Base-by-base conservation (phyloP, 2,329 filamentous ascomycete genomes). In the Penicillium thymicola region DNA sequence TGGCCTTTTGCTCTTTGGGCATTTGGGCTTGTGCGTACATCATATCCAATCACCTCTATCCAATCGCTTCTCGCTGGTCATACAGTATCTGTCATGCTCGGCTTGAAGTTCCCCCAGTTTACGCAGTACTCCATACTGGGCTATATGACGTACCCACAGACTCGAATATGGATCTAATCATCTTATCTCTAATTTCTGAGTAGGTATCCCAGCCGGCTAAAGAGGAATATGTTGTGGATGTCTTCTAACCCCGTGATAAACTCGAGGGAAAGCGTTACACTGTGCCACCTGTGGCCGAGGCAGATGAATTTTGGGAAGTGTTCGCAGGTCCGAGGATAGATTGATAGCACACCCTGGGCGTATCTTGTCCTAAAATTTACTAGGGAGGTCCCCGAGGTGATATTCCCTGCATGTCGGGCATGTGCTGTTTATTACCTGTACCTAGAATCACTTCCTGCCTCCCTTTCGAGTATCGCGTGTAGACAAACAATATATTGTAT, bases 391-490 rank as follows among this genome's bases (percentile, higher is more conserved):
- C 37, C 37, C 37, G 36, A 28, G 21, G 27, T 32, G n/a, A 16
- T 45, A 10, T 57, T 59, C 45, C 45, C 37, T 36, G 27, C 25
- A 40, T 27, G 44, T 58, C 21, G 25, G 25, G 27, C 42, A 40
- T 48, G 25, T 32, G 13, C 11, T 32, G 14, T 40, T 23, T 10
- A 34, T 34, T n/a, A 5, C 5, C 21, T 9, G 38, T 42, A 11
- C 14, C 18, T n/a, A 9, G 3, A 2, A 34, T 25, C 25, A 4
- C 36, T 23, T 18, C 28, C 23, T 21, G 8, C 4, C 23, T 7
- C 43, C 4, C 13, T 21, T 45, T 32, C n/a, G 4, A 32, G 28
- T 21, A n/a, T 23, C 8, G 13, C 23, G 16, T 8, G 4, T 46
- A 37, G 13, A 23, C 28, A 27, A 21, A 32, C 27, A 38, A 23